Conservation (phyloP, 768 basidiomycete species). For the Sarcodon sp. region DNA sequence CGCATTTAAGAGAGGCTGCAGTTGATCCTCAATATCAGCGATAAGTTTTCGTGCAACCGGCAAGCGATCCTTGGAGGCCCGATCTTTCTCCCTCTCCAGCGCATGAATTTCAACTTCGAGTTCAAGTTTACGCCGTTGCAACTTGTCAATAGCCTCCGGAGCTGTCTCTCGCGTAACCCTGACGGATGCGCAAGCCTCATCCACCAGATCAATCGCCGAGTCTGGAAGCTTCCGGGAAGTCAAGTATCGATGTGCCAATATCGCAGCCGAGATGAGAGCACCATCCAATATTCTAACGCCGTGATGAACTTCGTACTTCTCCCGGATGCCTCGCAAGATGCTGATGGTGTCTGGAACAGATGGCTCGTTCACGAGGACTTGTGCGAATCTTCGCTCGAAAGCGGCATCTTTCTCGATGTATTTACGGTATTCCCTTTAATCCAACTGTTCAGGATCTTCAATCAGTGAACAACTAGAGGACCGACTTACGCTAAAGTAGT, state of each 20-base stretch:
- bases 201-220: conserved; percentile 83
- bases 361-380: conserved; percentile 89
- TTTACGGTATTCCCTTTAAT: conserved; percentile 60
- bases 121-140: conserved; percentile 81
- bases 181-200: conserved; percentile 84
- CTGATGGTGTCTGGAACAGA: conserved; percentile 80
- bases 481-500: conserved; percentile 54
- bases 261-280: conserved; percentile 81
- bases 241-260: conserved; percentile 87
- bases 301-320: conserved; percentile 83
- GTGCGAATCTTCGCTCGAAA: conserved; percentile 84
- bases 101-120: conserved; percentile 94
- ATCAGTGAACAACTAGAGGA: not conserved
- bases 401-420: conserved; percentile 91
- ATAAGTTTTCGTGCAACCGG: conserved; percentile 62
- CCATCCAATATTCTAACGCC: conserved; percentile 84
- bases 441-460: not conserved
- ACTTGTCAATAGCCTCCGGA: conserved; percentile 86
- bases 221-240: conserved; percentile 72
- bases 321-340: conserved; percentile 87
- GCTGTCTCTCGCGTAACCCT: conserved; percentile 91
- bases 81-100: conserved; percentile 83
- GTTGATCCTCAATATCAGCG: conserved; percentile 74
- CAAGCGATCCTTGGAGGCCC: conserved; percentile 77
- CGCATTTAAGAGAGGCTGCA: conserved; percentile 69